Conservation (phyloP, 1,284 basidiomycete species). For the Pyrrhoderma lamaoense region DNA sequence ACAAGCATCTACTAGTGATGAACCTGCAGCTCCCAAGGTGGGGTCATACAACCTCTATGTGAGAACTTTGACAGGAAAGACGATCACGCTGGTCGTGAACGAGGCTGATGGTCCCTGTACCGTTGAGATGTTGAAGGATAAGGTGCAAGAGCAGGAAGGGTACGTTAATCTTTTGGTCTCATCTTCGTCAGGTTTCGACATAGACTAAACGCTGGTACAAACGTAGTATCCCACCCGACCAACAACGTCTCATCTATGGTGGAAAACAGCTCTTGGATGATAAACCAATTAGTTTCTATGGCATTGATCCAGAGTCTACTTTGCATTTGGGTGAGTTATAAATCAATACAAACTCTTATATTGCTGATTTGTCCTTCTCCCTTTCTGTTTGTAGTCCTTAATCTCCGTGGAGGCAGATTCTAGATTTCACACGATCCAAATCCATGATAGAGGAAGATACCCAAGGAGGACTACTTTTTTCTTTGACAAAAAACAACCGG, state of each 20-base stretch:
- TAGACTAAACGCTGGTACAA: too few species aligned
- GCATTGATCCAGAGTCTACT: constrained; percentile 68
- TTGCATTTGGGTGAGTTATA: constrained; percentile 35
- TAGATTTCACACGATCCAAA: background rate
- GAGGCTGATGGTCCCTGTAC: constrained; percentile 38
- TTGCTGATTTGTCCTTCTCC: too few species aligned
- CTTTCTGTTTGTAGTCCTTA: constrained; percentile 39
- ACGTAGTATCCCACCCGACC: constrained; percentile 50
- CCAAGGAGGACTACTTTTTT: too few species aligned
- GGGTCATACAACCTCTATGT: constrained; percentile 38
- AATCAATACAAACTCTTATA: too few species aligned
- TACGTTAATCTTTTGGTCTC: constrained; percentile 2
- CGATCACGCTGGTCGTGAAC: constrained; percentile 54
- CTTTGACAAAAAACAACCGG: too few species aligned
- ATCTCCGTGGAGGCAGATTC: constrained; percentile 52
- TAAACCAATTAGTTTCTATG: constrained; percentile 56
- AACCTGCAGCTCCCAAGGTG: background rate
- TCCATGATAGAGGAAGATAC: constrained; percentile 23
- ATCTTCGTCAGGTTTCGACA: too few species aligned
- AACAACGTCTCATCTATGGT: constrained; percentile 60
- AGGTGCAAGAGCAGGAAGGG: constrained; percentile 46
- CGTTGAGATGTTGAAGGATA: constrained; percentile 49
- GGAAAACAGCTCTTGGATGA: constrained; percentile 64
- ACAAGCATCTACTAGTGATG: background rate
- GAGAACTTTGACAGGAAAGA: constrained; percentile 53